Evolutionary conservation across 768 basidiomycete species (phyloP).

Genomic region (Vararia minispora): DNA sequence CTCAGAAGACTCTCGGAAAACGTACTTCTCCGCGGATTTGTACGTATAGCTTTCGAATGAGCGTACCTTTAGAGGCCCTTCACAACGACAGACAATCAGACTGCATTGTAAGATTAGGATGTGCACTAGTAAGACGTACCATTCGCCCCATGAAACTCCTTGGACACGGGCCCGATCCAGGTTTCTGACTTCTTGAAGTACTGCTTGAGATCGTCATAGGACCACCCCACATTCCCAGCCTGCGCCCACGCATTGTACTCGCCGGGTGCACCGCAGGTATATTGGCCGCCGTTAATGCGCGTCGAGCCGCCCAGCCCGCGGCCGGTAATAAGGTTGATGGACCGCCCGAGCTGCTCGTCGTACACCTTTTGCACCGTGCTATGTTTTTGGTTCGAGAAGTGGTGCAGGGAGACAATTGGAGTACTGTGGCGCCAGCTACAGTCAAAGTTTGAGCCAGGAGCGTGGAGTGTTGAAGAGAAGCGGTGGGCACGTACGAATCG

Average conservation of each 20-base stretch:
- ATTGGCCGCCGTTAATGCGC: constrained; percentile 32
- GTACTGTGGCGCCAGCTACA: constrained; percentile 6
- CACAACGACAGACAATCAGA: background rate
- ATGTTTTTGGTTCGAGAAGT: constrained; percentile 16
- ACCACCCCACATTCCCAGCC: constrained; percentile 23
- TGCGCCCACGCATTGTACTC: constrained; percentile 23
- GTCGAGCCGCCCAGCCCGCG: constrained; percentile 34
- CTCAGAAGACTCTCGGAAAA: no score
- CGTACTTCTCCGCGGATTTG: background rate
- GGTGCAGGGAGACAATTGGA: constrained; percentile 23
- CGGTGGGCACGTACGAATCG: constrained; percentile 20
- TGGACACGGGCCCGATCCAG: background rate
- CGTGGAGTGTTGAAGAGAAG: constrained; percentile 5
- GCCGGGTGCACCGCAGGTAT: constrained; percentile 19
- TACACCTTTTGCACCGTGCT: constrained; percentile 10
- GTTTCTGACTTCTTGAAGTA: constrained; percentile 25
- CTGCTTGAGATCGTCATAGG: constrained; percentile 22
- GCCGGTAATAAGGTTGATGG: constrained; percentile 18
- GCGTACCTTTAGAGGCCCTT: background rate
- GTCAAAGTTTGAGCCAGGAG: background rate
- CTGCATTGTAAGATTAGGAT: background rate
- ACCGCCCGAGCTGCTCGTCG: constrained; percentile 5
- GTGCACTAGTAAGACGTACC: constrained; percentile 1
- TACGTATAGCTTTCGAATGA: background rate
- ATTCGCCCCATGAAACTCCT: background rate